Percentiles rank a stretch among this genome's conserved stretches.
Conservation (phyloP, 768 basidiomycete genomes). For the Mycena galericulata region DNA sequence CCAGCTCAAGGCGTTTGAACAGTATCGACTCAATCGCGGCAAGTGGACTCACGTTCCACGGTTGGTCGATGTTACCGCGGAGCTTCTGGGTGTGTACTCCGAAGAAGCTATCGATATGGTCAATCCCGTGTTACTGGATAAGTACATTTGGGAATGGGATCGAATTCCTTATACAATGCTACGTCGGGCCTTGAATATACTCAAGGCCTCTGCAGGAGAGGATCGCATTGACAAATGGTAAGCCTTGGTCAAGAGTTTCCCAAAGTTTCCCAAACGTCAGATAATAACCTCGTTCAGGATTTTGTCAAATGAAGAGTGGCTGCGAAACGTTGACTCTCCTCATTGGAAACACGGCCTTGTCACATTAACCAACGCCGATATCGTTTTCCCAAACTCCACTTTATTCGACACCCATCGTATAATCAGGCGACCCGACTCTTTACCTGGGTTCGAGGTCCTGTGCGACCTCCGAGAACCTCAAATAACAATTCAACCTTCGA, state of each 20-base stretch:
- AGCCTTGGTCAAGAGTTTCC: background rate
- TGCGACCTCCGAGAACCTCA: constrained; percentile 12
- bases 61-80: background rate
- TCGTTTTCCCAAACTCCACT: too few relatives aligned
- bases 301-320: constrained; percentile 6
- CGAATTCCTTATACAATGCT: background rate
- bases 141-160: background rate
- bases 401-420: too few relatives aligned
- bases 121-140: background rate
- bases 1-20: background rate
- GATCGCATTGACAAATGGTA: constrained; percentile 2
- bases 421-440: too few relatives aligned
- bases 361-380: background rate
- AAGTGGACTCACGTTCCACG: background rate
- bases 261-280: too few relatives aligned
- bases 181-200: background rate
- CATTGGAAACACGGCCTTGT: constrained; percentile 13
- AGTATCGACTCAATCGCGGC: background rate
- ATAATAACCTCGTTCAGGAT: background rate
- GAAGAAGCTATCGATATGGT: background rate
- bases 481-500: constrained; percentile 27
- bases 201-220: background rate
- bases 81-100: background rate
- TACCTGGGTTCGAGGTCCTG: constrained; percentile 32
- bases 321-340: background rate